These are phyloP conservation scores for Santalum album DNA, from an alignment of 164 flowering plant genomes.

Conservation along the genomic window DNA sequence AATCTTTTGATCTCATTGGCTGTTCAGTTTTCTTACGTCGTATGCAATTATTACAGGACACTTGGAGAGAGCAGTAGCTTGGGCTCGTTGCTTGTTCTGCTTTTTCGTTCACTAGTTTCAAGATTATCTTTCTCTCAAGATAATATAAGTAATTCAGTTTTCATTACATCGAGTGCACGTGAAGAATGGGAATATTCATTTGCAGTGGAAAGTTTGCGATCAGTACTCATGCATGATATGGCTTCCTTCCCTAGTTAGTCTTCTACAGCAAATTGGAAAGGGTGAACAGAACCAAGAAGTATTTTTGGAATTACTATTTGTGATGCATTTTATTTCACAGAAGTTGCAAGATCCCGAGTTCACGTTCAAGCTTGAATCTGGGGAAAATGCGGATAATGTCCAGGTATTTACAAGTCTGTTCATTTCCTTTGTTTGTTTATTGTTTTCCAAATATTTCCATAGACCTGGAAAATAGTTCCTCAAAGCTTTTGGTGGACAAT, in stretches of 20 bases:
- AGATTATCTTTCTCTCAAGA: constrained; percentile 20
- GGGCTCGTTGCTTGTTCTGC: constrained; percentile 63
- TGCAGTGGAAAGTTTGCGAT: constrained; percentile 51
- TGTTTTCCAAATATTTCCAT: too few species aligned
- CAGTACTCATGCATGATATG: constrained; percentile 75
- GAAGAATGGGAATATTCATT: constrained; percentile 73
- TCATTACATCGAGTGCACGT: constrained; percentile 10
- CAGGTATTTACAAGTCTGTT: constrained; percentile 37
- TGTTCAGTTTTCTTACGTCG: constrained; percentile 6
- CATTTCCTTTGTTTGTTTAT: too few species aligned
- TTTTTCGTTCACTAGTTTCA: constrained; percentile 55
- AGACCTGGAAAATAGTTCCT: too few species aligned
- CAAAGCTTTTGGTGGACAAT: too few species aligned
- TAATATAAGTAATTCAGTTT: constrained; percentile 6
- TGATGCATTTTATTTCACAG: constrained; percentile 40
- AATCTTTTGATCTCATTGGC: neutral
- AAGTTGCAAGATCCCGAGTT: constrained; percentile 75
- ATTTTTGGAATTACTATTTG: constrained; percentile 29
- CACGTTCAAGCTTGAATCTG: constrained; percentile 41
- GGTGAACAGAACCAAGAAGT: constrained; percentile 19
- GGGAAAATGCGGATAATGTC: constrained; percentile 38
- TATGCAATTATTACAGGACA: constrained; percentile 37
- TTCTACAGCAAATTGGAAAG: constrained; percentile 36
- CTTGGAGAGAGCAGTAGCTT: constrained; percentile 54
- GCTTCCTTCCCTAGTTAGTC: constrained; percentile 71